Base-by-base conservation (phyloP, 2,329 filamentous ascomycete species). In the Dactylella cylindrospora region DNA sequence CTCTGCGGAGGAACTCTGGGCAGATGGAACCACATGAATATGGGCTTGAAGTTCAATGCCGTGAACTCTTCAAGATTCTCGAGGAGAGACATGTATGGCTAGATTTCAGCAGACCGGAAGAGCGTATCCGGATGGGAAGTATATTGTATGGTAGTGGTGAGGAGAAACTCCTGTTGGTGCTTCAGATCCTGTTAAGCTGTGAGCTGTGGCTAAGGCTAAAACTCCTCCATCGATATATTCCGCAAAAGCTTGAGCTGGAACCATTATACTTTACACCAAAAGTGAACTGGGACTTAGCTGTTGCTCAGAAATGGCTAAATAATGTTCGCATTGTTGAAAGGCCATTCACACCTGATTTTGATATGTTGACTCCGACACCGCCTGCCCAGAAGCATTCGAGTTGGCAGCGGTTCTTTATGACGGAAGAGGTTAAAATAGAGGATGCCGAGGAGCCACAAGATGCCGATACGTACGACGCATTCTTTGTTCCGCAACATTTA, bases 31-130 rank as follows among this genome's bases (percentile, higher is more conserved):
- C 77, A 23, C 79, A 84, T 67, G 80, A 79, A 3, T 79, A 81
- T 68, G 80, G 84, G 49, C 74, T 89, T 15, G 78, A 83, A 35
- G 82, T 86, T 28, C 85, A 89, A 69, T 87, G 88, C 52, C 77
- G 84, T 66, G 80, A 82, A 3, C 73, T 89, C 13, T 77, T 88
- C 38, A 82, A 82, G 69, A 79, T 85, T 7, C 76, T 89, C 36
- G 80, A 79, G 0, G 74, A 80, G 5, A 78, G 82, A 49, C 84
- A 84, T 52, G 79, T 86, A 38, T 89, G 85, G 85, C 79, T 85
- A 45, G 84, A 89, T 71, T 85, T 89, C 66, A 85, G 84, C 15
- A 78, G 83, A 25, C 82, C 88, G 5, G 85, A 88, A 70, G 88
- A 84, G 84, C 79, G 85, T 29, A 84, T 89, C 55, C 78, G 84